These are phyloP conservation scores for Alternaria postmessia DNA, from an alignment of 2,329 filamentous ascomycete genomes.

Conservation along the genomic window DNA sequence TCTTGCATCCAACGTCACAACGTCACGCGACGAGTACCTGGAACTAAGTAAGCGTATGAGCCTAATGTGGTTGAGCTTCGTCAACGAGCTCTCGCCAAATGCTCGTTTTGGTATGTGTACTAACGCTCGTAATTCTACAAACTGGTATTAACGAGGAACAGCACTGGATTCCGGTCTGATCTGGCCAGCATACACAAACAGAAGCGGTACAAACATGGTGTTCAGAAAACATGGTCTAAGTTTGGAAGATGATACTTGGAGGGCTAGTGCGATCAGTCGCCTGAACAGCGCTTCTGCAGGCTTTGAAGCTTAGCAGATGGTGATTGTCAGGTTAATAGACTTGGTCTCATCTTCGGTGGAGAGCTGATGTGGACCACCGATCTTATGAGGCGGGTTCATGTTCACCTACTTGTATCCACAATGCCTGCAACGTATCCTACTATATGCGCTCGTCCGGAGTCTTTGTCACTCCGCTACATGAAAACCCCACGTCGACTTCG, in stretches of 20 bases:
- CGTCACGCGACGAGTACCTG: neutral
- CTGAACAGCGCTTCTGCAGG: neutral
- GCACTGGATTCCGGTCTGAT: neutral
- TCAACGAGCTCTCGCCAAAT: constrained; percentile 8
- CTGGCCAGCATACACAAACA: neutral
- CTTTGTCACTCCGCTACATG: neutral
- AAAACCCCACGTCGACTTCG: neutral
- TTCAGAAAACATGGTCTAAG: neutral
- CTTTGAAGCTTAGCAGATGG: neutral
- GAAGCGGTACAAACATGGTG: neutral
- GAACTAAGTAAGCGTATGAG: constrained; percentile 4
- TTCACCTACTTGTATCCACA: neutral
- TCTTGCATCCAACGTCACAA: neutral
- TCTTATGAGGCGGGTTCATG: neutral
- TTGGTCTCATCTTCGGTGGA: neutral
- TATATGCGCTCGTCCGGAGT: neutral
- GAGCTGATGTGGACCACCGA: neutral
- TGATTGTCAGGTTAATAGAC: neutral
- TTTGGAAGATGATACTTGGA: neutral
- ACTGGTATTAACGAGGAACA: neutral
- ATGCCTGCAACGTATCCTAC: neutral
- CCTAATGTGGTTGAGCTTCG: constrained; percentile 10
- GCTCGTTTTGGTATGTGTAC: neutral
- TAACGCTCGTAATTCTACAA: neutral
- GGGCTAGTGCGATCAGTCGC: neutral